Percentiles rank a stretch among this genome's conserved stretches.
phyloP scores from a whole-genome alignment of 2,329 filamentous ascomycete species.

The Claviceps cyperi region DNA sequence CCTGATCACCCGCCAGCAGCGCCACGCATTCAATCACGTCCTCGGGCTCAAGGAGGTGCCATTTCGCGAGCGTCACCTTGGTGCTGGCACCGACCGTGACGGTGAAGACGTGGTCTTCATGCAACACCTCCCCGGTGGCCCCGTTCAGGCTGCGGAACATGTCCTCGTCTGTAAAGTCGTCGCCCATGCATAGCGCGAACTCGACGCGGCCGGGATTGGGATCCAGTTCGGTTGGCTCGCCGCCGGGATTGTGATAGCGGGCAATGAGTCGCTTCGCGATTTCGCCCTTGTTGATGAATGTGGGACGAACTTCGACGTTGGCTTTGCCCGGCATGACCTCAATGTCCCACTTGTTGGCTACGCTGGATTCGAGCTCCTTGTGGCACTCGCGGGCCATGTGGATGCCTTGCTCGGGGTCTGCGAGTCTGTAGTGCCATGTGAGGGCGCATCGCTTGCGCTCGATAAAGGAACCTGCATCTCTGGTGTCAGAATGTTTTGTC shows the following conservation, averaged over 20 bases:
- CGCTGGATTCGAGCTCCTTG: conserved; percentile 62
- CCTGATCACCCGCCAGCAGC: conserved; percentile 36
- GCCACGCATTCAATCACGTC: conserved; percentile 66
- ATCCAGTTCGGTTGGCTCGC: conserved; percentile 29
- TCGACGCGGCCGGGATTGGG: conserved; percentile 44
- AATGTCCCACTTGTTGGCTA: conserved; percentile 71
- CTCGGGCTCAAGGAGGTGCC: conserved; percentile 76
- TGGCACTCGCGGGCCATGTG: conserved; percentile 72
- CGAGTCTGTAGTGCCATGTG: conserved; percentile 93
- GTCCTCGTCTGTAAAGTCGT: conserved; percentile 97
- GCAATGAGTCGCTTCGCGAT: conserved; percentile 74
- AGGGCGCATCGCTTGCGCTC: conserved; percentile 88
- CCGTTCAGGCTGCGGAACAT: conserved; percentile 72
- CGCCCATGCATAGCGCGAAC: conserved; percentile 81
- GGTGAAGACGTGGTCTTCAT: conserved; percentile 60
- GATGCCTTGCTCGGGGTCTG: conserved; percentile 70
- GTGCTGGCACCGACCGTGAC: conserved; percentile 85
- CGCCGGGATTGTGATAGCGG: conserved; percentile 46
- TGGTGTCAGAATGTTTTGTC: background rate
- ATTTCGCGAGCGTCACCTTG: conserved; percentile 80
- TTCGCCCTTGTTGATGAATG: conserved; percentile 95
- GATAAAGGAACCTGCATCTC: conserved; percentile 60
- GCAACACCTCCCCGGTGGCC: conserved; percentile 36
- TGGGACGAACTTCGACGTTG: conserved; percentile 91
- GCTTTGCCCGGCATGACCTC: conserved; percentile 97